phyloP scores from a whole-genome alignment of 202 grass and related monocot species.

The Hordeum pubiflorum region DNA sequence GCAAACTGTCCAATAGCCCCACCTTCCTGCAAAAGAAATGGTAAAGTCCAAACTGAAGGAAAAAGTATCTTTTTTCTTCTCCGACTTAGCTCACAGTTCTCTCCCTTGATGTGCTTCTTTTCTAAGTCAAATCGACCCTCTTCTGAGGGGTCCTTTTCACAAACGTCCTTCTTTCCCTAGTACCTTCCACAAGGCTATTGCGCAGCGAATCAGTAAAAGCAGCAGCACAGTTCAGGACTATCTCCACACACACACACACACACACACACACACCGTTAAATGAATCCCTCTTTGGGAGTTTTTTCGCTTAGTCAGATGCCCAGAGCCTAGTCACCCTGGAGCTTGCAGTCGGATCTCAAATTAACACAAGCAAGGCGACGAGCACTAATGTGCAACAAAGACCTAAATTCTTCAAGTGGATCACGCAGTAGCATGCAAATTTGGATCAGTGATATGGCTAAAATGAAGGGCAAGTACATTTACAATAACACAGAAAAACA shows the following conservation, averaged over 20 bases:
- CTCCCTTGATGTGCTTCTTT: not conserved
- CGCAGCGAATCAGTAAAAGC: not conserved
- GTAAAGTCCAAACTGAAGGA: not conserved
- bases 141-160: not conserved
- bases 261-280: not conserved
- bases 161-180: not conserved
- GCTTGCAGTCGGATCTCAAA: not conserved
- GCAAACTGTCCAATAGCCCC: not conserved
- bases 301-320: not conserved
- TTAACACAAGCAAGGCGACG: not conserved
- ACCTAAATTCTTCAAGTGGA: not conserved
- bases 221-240: not conserved
- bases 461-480: not conserved
- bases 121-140: not conserved
- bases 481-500: not conserved
- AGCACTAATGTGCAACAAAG: not conserved
- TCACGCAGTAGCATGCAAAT: not conserved
- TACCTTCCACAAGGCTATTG: not conserved
- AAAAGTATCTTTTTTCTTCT: not conserved
- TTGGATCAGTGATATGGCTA: not conserved
- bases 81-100: not conserved
- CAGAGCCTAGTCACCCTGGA: not conserved
- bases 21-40: not conserved
- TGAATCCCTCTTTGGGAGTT: not conserved
- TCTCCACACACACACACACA: too few species aligned